phyloP scores from a whole-genome alignment of 2,329 filamentous ascomycete species.

The Ascochyta clinopodiicola region DNA sequence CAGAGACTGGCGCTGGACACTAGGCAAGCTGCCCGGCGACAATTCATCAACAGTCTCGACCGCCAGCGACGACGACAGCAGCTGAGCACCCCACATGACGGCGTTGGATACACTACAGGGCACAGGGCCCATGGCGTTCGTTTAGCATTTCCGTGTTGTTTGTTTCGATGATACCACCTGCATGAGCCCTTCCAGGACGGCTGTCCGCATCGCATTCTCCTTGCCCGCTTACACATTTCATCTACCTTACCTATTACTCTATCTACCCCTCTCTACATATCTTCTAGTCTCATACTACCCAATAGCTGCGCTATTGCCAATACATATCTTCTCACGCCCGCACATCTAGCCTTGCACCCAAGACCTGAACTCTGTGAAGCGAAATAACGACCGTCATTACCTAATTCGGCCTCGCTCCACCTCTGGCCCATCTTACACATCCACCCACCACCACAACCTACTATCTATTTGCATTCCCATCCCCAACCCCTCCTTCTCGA shows the following conservation, averaged over 20 bases:
- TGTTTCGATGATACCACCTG: slow-evolving; percentile 38
- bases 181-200: slow-evolving; percentile 11
- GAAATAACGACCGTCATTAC: slow-evolving; percentile 2
- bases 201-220: slow-evolving; percentile 7
- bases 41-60: slow-evolving; percentile 32
- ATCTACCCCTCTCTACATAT: slow-evolving; percentile 1
- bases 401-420: neutral
- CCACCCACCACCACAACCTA: no score
- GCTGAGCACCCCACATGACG: slow-evolving; percentile 15
- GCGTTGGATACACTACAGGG: slow-evolving; percentile 16
- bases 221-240: neutral
- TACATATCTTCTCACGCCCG: slow-evolving; percentile 6
- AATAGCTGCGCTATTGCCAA: slow-evolving; percentile 19
- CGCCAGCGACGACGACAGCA: slow-evolving; percentile 39
- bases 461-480: neutral
- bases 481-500: neutral
- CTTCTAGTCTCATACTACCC: slow-evolving; percentile 16
- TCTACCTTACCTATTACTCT: neutral
- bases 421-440: slow-evolving; percentile 2
- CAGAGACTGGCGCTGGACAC: slow-evolving; percentile 65
- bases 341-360: neutral
- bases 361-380: neutral
- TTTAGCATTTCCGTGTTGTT: slow-evolving; percentile 37
- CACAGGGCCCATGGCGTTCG: slow-evolving; percentile 27
- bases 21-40: slow-evolving; percentile 52